These are phyloP conservation scores for Pythium phragmitis DNA, from an alignment of 352 stramenopile genomes.

Conservation along the genomic window DNA sequence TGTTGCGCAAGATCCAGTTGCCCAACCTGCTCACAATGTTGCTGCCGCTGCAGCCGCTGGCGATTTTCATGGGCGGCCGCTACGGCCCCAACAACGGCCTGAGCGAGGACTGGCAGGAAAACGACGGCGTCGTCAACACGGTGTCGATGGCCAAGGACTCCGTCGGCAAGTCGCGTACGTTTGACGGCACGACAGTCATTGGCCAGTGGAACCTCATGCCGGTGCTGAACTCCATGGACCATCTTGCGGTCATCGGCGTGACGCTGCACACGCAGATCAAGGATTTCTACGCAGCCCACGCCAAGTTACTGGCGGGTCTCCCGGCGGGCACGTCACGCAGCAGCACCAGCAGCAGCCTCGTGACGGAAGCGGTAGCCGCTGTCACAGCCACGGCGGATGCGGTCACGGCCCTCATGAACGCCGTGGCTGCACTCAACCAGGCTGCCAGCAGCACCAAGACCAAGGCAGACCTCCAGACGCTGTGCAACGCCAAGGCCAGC, in stretches of 20 bases:
- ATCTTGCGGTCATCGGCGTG: conserved; percentile 43
- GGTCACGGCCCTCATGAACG: conserved; percentile 27
- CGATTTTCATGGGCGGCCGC: conserved; percentile 39
- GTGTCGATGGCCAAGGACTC: conserved; percentile 48
- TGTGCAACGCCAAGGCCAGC: conserved; percentile 21
- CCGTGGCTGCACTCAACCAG: conserved; percentile 37
- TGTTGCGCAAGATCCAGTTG: conserved; percentile 41
- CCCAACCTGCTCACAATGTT: conserved; percentile 56
- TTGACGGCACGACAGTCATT: conserved; percentile 31
- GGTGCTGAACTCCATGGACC: conserved; percentile 41
- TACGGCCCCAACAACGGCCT: conserved; percentile 37
- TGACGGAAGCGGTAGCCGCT: not conserved
- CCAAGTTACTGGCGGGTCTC: conserved; percentile 36
- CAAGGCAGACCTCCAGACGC: conserved; percentile 33
- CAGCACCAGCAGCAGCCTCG: not conserved
- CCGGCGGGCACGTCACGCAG: not conserved
- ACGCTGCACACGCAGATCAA: conserved; percentile 43
- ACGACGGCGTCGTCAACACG: conserved; percentile 51
- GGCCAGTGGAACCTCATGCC: conserved; percentile 55
- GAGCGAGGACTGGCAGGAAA: conserved; percentile 42
- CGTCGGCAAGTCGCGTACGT: conserved; percentile 31
- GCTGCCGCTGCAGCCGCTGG: conserved; percentile 39
- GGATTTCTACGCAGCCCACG: conserved; percentile 41
- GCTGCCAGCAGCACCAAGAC: conserved; percentile 37
- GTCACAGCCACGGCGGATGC: conserved; percentile 24